Evolutionary conservation across 129 eudicot genomes (phyloP).

Genomic region (Pittosporum tobira): DNA sequence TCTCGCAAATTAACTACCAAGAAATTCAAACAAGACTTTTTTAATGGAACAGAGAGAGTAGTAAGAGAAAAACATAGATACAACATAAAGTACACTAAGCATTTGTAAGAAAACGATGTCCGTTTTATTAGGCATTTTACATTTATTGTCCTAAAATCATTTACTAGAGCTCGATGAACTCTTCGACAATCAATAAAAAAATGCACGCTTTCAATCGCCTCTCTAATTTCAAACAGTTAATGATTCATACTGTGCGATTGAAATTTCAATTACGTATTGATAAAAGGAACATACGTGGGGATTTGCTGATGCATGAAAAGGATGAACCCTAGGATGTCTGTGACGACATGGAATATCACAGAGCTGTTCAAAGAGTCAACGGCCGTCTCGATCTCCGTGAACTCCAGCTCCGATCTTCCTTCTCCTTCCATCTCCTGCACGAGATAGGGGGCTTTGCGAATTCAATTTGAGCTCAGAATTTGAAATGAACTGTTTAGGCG

Average conservation of each 20-base stretch:
- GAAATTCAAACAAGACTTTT: too few relatives aligned
- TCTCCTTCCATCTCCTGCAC: conserved; percentile 27
- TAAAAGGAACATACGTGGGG: conserved; percentile 57
- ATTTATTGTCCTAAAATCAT: neutral
- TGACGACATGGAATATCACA: conserved; percentile 54
- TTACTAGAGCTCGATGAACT: neutral
- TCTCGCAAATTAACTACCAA: too few relatives aligned
- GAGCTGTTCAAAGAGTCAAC: conserved; percentile 38
- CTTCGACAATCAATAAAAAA: neutral
- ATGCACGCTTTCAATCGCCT: neutral
- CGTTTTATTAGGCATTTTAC: too few relatives aligned
- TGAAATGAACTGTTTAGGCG: neutral
- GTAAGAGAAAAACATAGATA: too few relatives aligned
- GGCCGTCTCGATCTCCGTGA: conserved; percentile 37
- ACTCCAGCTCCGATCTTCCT: conserved; percentile 51
- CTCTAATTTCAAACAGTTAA: neutral
- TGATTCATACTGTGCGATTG: too few relatives aligned
- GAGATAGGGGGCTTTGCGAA: too few relatives aligned
- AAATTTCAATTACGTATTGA: too few relatives aligned
- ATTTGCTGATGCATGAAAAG: conserved; percentile 96
- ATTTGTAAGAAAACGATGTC: too few relatives aligned
- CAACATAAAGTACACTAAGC: too few relatives aligned
- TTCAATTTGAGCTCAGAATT: neutral
- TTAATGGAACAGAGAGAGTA: too few relatives aligned
- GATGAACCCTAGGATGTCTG: conserved; percentile 69